phyloP scores from a whole-genome alignment of 768 basidiomycete genomes.

The Termitomyces sp. region DNA sequence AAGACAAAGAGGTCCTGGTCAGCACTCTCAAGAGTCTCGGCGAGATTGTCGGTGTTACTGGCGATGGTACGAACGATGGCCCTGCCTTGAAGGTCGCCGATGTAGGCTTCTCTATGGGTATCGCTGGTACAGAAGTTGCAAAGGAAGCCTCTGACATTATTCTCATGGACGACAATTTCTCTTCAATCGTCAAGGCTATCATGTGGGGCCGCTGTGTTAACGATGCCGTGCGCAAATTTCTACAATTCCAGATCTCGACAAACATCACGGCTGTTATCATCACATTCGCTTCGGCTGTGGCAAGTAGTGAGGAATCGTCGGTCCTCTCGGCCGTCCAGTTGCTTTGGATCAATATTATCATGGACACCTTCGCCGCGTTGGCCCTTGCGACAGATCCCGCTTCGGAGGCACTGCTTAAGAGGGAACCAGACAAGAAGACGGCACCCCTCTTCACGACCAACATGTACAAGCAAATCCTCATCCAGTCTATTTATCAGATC shows the following conservation, averaged over 20 bases:
- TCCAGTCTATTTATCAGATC: slow-evolving; percentile 88
- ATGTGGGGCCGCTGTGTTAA: slow-evolving; percentile 99
- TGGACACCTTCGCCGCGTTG: slow-evolving; percentile 98
- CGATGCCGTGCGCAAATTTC: slow-evolving; percentile 94
- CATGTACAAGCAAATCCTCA: slow-evolving; percentile 96
- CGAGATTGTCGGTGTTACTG: slow-evolving; percentile 93
- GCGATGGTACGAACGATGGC: slow-evolving; percentile 97
- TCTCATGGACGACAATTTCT: slow-evolving; percentile 96
- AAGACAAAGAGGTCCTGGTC: slow-evolving; percentile 94
- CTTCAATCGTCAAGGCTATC: slow-evolving; percentile 94
- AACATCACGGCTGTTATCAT: slow-evolving; percentile 96
- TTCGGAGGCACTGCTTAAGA: slow-evolving; percentile 70
- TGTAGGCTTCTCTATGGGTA: slow-evolving; percentile 97
- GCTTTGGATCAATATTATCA: slow-evolving; percentile 98
- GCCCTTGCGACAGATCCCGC: slow-evolving; percentile 98
- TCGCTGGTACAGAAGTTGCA: slow-evolving; percentile 96
- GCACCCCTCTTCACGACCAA: slow-evolving; percentile 87
- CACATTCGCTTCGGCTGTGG: slow-evolving; percentile 88
- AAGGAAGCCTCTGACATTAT: slow-evolving; percentile 99
- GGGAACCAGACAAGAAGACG: slow-evolving; percentile 87
- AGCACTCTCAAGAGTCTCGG: slow-evolving; percentile 83
- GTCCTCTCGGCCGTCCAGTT: slow-evolving; percentile 96
- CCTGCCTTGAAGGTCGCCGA: slow-evolving; percentile 94
- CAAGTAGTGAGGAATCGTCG: slow-evolving; percentile 70
- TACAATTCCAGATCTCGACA: slow-evolving; percentile 93